phyloP scores from a whole-genome alignment of 768 basidiomycete species.

The Kockovaella imperatae region DNA sequence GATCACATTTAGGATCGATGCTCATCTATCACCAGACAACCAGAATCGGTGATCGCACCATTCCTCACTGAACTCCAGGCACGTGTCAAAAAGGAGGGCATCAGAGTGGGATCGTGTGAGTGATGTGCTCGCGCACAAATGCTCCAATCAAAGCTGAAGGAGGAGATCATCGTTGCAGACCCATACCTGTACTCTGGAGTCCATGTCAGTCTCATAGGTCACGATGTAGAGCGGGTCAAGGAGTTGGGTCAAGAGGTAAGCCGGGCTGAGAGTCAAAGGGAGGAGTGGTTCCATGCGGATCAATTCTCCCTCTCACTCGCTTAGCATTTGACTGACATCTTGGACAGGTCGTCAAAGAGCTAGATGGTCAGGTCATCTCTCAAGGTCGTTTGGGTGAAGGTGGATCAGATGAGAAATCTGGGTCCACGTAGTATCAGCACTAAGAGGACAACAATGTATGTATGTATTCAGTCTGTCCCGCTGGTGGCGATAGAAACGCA shows the following conservation, averaged over 20 bases:
- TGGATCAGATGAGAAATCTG: no score
- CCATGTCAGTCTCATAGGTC: slow-evolving; percentile 60
- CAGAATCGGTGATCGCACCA: slow-evolving; percentile 81
- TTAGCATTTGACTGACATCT: neutral
- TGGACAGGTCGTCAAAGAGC: slow-evolving; percentile 42
- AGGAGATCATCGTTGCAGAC: slow-evolving; percentile 25
- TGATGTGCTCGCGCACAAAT: slow-evolving; percentile 10
- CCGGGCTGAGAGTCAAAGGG: neutral
- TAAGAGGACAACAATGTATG: no score
- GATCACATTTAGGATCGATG: neutral
- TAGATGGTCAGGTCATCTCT: slow-evolving; percentile 45
- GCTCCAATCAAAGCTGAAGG: neutral
- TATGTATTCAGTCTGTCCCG: no score
- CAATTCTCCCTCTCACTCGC: neutral
- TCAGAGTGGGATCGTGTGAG: slow-evolving; percentile 76
- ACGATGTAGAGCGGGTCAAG: slow-evolving; percentile 44
- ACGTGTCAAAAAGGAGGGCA: slow-evolving; percentile 62
- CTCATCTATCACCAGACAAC: slow-evolving; percentile 47
- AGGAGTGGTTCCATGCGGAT: neutral
- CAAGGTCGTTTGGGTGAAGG: slow-evolving; percentile 40
- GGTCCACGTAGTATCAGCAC: no score
- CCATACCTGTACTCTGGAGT: slow-evolving; percentile 51
- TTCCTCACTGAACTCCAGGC: slow-evolving; percentile 71
- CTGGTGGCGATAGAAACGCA: no score
- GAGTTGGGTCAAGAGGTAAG: slow-evolving; percentile 46